Conservation (phyloP, 139 green algal genomes). For the Tetraselmis striata region DNA sequence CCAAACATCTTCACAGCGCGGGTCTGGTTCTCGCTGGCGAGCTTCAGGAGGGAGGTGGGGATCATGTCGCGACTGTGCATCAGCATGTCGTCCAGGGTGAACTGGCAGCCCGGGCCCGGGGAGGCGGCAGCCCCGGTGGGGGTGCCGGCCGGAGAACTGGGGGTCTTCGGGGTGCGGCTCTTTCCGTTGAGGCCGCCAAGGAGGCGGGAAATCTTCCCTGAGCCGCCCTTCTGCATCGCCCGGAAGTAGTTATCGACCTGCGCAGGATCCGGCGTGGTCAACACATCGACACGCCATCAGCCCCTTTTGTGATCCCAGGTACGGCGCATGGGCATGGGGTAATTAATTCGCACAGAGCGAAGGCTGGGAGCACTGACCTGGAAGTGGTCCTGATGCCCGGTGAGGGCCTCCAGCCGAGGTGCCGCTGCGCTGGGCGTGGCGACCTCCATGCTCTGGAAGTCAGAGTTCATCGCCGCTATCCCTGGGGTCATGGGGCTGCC, state of each 20-base stretch:
- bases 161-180: neutral
- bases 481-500: neutral
- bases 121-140: neutral
- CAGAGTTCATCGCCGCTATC: neutral
- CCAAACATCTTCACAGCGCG: slow-evolving; percentile 89
- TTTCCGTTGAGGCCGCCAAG: slow-evolving; percentile 2
- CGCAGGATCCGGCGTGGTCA: neutral
- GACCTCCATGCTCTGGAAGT: slow-evolving; percentile 1
- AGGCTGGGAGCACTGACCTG: slow-evolving; percentile 20
- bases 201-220: neutral
- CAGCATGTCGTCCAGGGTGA: slow-evolving; percentile 33
- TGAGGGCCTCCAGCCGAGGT: slow-evolving; percentile 42
- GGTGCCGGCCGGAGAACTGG: neutral
- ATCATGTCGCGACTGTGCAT: slow-evolving; percentile 64
- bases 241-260: neutral
- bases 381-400: slow-evolving; percentile 46
- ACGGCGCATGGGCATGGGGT: neutral
- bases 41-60: slow-evolving; percentile 79
- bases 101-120: neutral
- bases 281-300: neutral
- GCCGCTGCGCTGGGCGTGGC: slow-evolving; percentile 18
- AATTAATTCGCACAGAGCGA: neutral
- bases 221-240: neutral
- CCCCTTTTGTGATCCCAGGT: neutral
- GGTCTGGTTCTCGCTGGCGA: slow-evolving; percentile 64